Percentiles rank a stretch among this genome's conserved stretches.
phyloP scores from a whole-genome alignment of 192 early-diverging fungal genomes.

The Phlyctochytrium planicorne region DNA sequence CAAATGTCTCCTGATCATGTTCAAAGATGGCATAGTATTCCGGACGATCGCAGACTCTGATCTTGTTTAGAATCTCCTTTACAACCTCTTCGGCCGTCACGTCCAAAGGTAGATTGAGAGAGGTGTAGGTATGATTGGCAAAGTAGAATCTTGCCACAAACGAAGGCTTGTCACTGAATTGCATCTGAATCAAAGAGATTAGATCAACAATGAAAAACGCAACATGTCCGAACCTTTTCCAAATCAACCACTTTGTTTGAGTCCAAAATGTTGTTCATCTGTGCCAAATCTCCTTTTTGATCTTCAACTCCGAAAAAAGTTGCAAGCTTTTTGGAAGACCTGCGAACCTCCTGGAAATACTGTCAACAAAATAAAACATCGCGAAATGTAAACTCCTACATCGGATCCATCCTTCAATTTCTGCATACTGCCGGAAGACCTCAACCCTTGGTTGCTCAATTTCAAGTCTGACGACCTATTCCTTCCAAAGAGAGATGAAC shows the following conservation, averaged over 20 bases:
- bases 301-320: background rate
- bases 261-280: background rate
- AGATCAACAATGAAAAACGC: background rate
- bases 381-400: background rate
- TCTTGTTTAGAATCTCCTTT: conserved; percentile 31
- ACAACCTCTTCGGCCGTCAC: conserved; percentile 27
- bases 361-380: background rate
- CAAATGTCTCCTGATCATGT: conserved; percentile 2
- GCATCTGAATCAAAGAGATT: background rate
- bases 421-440: background rate
- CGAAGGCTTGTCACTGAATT: background rate
- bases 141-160: conserved; percentile 42
- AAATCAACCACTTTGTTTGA: background rate
- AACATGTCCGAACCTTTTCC: too few species aligned
- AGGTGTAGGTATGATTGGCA: conserved; percentile 46
- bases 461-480: background rate
- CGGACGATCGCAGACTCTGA: conserved; percentile 34
- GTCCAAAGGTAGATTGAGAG: conserved; percentile 27
- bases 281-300: background rate
- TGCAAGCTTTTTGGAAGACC: background rate
- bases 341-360: background rate
- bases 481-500: too few species aligned
- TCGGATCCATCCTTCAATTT: background rate
- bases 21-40: conserved; percentile 42
- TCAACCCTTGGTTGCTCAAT: background rate